phyloP scores from a whole-genome alignment of 306 rosid genomes.

The Acacia crassicarpa region DNA sequence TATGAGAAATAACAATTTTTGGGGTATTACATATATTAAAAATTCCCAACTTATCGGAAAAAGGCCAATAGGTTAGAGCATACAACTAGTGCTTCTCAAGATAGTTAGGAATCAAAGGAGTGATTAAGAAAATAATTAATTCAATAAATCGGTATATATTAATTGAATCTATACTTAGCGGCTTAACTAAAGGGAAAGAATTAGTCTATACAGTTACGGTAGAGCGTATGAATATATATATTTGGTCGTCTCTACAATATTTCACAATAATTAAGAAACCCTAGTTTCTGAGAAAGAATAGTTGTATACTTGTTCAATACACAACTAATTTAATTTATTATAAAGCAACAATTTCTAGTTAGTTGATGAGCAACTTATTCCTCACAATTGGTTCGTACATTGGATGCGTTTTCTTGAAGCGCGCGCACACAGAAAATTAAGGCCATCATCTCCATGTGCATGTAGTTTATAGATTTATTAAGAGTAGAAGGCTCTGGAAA shows the following conservation, averaged over 20 bases:
- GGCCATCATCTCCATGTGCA: too few species aligned
- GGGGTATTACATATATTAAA: too few species aligned
- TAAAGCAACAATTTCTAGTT: conserved; percentile 41
- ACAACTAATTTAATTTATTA: conserved; percentile 11
- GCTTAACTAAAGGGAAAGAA: neutral
- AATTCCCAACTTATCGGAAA: too few species aligned
- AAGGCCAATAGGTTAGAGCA: too few species aligned
- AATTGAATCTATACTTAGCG: neutral
- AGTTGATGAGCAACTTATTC: neutral
- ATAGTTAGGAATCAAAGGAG: too few species aligned
- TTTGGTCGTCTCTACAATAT: conserved; percentile 20
- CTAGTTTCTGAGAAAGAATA: conserved; percentile 18
- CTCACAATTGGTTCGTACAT: neutral
- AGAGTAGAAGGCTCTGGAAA: neutral
- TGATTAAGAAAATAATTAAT: too few species aligned
- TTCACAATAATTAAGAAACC: neutral
- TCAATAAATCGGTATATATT: too few species aligned
- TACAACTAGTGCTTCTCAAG: too few species aligned
- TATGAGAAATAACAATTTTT: too few species aligned
- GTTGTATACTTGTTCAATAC: conserved; percentile 36
- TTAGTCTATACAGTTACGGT: neutral
- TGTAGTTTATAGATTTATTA: conserved; percentile 9
- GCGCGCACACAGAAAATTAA: too few species aligned
- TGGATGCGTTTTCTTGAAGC: too few species aligned
- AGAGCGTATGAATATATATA: neutral